Evolutionary conservation across 2,329 filamentous ascomycete species (phyloP), one percentile per base, ranked within the genome.

Genomic region (Pseudopithomyces maydicus): DNA sequence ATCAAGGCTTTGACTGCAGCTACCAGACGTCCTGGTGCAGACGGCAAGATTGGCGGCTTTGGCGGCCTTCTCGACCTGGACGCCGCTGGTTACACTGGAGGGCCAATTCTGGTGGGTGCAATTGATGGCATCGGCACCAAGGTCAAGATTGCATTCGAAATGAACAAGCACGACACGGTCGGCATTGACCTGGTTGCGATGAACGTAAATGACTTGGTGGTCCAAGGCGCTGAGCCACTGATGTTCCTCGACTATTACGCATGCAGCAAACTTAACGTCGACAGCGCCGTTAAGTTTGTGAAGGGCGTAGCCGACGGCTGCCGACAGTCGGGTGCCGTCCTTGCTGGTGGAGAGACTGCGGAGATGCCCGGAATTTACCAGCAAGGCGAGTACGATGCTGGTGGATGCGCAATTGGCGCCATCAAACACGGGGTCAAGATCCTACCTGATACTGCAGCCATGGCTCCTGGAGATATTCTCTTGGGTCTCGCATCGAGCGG

Each of bases 231-330:
- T 12, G 91, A 95, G 66, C 93, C 95, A 2, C 84, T 98, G 63
- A 95, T 95, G 83, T 98, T 99, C 84, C 88, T 98, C 61, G 95
- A 99, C 81, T 98, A 96, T 84, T 97, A 96, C 78, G 94, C 92
- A 59, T 97, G 93, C 83, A 92, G 91, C 76, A 90, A 89, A 75
- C 85, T 99, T 20, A 87, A 96, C 65, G 85, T 94, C 8, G 82
- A 87, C 36, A 87, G 87, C 4, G 92, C 92, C 0, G 88, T 90
- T 11, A 84, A 87, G n/a, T 98, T 99, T 72, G 90, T 99, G 39
- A 86, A 92, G 70, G 93, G 95, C 61, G 92, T 99, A 2, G 92
- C 93, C 2, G 84, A 88, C 29, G 95, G 95, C 46, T 99, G 95
- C 78, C 86, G 87, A 58, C 86, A 92, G 70, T 87, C 94, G 0